A percentile compares a stretch with the other conserved stretches of the same genome.
phyloP scores from a whole-genome alignment of 2,329 filamentous ascomycete species.

The Madurella mycetomatis region DNA sequence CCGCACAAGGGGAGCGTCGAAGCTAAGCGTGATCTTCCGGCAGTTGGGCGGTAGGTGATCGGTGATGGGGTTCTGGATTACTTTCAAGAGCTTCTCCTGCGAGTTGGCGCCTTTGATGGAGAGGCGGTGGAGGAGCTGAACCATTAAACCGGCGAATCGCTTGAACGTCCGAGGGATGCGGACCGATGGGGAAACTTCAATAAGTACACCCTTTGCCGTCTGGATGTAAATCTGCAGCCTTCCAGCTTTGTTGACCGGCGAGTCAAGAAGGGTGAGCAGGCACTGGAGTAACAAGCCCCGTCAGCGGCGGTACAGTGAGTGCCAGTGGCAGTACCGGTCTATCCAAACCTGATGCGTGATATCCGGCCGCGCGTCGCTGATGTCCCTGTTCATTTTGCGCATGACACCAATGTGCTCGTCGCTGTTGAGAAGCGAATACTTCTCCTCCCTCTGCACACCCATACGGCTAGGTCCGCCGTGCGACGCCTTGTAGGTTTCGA shows the following conservation, averaged over 20 bases:
- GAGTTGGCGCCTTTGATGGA: slow-evolving; percentile 96
- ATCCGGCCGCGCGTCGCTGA: slow-evolving; percentile 94
- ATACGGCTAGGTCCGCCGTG: slow-evolving; percentile 63
- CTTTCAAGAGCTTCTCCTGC: slow-evolving; percentile 93
- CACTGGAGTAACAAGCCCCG: slow-evolving; percentile 56
- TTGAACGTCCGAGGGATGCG: slow-evolving; percentile 98
- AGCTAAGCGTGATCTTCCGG: slow-evolving; percentile 94
- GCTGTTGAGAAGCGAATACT: slow-evolving; percentile 96
- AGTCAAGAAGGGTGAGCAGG: slow-evolving; percentile 92
- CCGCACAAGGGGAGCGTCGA: slow-evolving; percentile 81
- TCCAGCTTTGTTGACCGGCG: slow-evolving; percentile 96
- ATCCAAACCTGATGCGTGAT: slow-evolving; percentile 87
- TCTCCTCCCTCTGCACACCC: slow-evolving; percentile 74
- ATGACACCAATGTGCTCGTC: slow-evolving; percentile 99
- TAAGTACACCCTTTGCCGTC: slow-evolving; percentile 93
- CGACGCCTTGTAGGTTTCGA: slow-evolving; percentile 94
- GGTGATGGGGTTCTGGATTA: slow-evolving; percentile 97
- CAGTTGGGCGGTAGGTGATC: slow-evolving; percentile 96
- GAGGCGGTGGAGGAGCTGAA: slow-evolving; percentile 90
- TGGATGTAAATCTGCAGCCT: slow-evolving; percentile 98
- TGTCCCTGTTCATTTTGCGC: slow-evolving; percentile 99
- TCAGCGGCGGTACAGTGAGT: slow-evolving; percentile 35
- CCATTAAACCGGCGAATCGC: slow-evolving; percentile 97
- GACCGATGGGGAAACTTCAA: slow-evolving; percentile 96
- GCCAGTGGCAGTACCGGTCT: slow-evolving; percentile 38